A percentile compares a stretch with the other conserved stretches of the same genome.
Evolutionary conservation across 306 rosid genomes (phyloP).

Genomic region (Lathyrus oleraceus): DNA sequence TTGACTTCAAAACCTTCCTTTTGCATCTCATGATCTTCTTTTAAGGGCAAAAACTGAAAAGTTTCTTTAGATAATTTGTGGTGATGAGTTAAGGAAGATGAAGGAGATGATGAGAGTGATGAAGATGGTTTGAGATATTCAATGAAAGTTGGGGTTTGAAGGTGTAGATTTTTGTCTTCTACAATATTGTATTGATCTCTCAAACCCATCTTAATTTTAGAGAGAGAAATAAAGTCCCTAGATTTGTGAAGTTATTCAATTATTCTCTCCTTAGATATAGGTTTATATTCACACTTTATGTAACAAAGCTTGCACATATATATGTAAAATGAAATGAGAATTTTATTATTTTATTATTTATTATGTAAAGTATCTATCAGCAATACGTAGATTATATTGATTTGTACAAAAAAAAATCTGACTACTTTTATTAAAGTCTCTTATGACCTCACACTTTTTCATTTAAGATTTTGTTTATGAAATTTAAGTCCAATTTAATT

Average conservation of each 20-base stretch:
- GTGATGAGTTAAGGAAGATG: slow-evolving; percentile 33
- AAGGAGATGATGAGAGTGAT: slow-evolving; percentile 32
- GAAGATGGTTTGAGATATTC: slow-evolving; percentile 91
- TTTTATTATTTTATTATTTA: not conserved
- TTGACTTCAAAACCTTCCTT: slow-evolving; percentile 51
- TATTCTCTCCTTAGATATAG: slow-evolving; percentile 51
- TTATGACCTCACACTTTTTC: not conserved
- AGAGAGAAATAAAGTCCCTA: slow-evolving; percentile 23
- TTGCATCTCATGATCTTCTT: slow-evolving; percentile 43
- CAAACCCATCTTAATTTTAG: slow-evolving; percentile 59
- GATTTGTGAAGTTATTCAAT: slow-evolving; percentile 37
- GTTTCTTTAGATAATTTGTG: slow-evolving; percentile 36
- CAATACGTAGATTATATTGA: not conserved
- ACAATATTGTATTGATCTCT: slow-evolving; percentile 48
- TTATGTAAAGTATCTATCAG: not conserved
- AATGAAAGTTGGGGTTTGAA: slow-evolving; percentile 80
- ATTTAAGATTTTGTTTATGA: not conserved
- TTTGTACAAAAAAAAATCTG: not conserved
- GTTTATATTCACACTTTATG: slow-evolving; percentile 48
- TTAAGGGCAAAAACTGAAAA: slow-evolving; percentile 56
- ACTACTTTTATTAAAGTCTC: not conserved
- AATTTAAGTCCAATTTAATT: not conserved
- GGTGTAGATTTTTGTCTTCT: slow-evolving; percentile 47
- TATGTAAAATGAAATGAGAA: slow-evolving; percentile 39
- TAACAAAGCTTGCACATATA: slow-evolving; percentile 43